Evolutionary conservation across 352 stramenopile species (phyloP).

Genomic region (Pythium scleroteichum): DNA sequence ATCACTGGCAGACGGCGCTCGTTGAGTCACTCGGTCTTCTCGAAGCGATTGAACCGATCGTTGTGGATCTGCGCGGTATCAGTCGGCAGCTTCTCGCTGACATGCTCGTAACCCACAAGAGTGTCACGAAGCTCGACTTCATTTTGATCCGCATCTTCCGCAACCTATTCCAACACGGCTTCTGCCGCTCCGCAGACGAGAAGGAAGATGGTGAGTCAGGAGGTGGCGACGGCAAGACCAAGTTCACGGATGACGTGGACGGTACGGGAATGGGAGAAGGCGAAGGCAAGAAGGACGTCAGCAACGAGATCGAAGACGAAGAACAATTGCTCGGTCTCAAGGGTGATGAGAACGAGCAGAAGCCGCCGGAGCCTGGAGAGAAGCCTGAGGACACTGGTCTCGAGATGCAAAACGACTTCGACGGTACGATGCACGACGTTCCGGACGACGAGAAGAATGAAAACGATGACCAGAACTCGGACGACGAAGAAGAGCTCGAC

Average conservation of each 20-base stretch:
- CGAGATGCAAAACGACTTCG: conserved; percentile 99
- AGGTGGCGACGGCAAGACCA: conserved; percentile 87
- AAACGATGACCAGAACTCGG: conserved; percentile 85
- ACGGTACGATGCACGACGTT: conserved; percentile 98
- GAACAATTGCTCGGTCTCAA: conserved; percentile 99
- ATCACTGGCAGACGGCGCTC: conserved; percentile 15
- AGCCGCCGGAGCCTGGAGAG: conserved; percentile 39
- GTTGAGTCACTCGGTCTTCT: conserved; percentile 49
- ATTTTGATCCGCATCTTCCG: conserved; percentile 96
- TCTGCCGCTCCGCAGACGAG: conserved; percentile 76
- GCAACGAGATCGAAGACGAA: conserved; percentile 99
- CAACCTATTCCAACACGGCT: conserved; percentile 95
- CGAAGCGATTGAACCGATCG: conserved; percentile 57
- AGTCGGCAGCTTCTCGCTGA: conserved; percentile 81
- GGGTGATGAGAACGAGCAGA: conserved; percentile 88
- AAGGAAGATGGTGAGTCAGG: conserved; percentile 87
- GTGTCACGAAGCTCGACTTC: conserved; percentile 95
- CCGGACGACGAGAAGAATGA: conserved; percentile 90
- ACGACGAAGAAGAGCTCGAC: conserved; percentile 96
- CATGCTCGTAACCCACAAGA: conserved; percentile 86
- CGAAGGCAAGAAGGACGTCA: conserved; percentile 99
- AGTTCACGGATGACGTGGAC: conserved; percentile 98
- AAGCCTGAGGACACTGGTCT: conserved; percentile 94
- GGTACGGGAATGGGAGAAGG: conserved; percentile 99
- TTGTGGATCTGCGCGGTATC: conserved; percentile 70